Percentiles rank a stretch among this genome's conserved stretches.
Evolutionary conservation across 306 rosid species (phyloP).

Genomic region (Cotoneaster glaucophyllus): DNA sequence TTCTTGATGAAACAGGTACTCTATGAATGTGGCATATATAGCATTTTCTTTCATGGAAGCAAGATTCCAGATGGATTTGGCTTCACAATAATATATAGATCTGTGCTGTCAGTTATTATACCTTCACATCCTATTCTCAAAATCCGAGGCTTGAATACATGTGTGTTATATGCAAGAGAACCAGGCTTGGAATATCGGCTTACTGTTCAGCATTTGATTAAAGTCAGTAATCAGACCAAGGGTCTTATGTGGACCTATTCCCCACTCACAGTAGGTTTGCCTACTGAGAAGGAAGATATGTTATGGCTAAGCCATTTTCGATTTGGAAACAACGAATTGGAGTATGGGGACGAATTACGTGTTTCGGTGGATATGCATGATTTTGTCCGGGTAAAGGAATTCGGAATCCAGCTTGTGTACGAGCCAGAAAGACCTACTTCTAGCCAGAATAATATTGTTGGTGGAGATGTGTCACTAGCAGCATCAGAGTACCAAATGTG

Average conservation of each 20-base stretch:
- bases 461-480: too few relatives aligned
- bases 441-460: too few relatives aligned
- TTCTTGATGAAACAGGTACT: neutral
- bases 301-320: neutral
- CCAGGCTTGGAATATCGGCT: neutral
- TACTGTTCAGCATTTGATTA: neutral
- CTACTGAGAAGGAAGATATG: neutral
- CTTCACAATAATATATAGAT: neutral
- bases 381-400: too few relatives aligned
- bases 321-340: neutral
- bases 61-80: neutral
- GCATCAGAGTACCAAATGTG: too few relatives aligned
- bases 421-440: too few relatives aligned
- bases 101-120: neutral
- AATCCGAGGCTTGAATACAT: neutral
- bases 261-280: neutral
- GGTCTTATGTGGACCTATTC: neutral
- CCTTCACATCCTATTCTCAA: neutral
- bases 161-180: neutral
- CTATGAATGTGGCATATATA: neutral
- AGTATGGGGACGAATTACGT: neutral
- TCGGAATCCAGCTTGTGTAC: too few relatives aligned
- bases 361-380: too few relatives aligned
- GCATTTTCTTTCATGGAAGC: neutral
- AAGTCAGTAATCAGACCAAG: neutral